These are phyloP conservation scores for Verticillium albo-atrum DNA, from an alignment of 2,329 filamentous ascomycete genomes.

Conservation along the genomic window DNA sequence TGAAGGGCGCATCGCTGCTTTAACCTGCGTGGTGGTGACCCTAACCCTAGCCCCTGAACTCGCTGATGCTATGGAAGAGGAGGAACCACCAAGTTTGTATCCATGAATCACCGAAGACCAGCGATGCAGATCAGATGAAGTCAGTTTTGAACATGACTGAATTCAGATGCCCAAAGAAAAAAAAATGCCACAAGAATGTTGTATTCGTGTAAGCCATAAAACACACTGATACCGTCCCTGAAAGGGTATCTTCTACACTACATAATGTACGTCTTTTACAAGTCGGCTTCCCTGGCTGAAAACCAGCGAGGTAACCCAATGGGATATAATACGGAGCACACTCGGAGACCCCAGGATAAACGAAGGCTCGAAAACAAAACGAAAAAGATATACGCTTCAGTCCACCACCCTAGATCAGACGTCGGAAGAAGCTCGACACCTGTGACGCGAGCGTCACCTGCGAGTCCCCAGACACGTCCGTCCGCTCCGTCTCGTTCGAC, in stretches of 20 bases:
- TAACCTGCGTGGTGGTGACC: no score
- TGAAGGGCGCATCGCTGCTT: no score
- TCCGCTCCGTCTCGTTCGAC: slow-evolving; percentile 15
- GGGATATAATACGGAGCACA: neutral
- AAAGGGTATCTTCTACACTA: neutral
- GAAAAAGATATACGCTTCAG: no score
- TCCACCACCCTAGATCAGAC: neutral
- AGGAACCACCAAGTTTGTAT: no score
- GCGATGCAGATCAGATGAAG: no score
- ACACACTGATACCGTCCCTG: neutral
- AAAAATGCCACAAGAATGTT: no score
- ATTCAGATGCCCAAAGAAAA: no score
- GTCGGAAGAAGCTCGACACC: slow-evolving; percentile 6
- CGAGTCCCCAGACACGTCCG: slow-evolving; percentile 11
- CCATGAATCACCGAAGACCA: no score
- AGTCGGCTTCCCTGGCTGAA: neutral
- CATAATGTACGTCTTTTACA: neutral
- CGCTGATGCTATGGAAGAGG: no score
- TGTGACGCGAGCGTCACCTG: slow-evolving; percentile 11
- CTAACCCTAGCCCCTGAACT: no score
- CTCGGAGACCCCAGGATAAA: neutral
- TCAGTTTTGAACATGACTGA: no score
- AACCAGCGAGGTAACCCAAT: neutral
- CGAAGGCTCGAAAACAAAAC: neutral
- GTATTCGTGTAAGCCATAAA: no score